These are phyloP conservation scores for Annulohypoxylon maeteangense DNA, from an alignment of 495 filamentous ascomycete species.

Conservation along the genomic window DNA sequence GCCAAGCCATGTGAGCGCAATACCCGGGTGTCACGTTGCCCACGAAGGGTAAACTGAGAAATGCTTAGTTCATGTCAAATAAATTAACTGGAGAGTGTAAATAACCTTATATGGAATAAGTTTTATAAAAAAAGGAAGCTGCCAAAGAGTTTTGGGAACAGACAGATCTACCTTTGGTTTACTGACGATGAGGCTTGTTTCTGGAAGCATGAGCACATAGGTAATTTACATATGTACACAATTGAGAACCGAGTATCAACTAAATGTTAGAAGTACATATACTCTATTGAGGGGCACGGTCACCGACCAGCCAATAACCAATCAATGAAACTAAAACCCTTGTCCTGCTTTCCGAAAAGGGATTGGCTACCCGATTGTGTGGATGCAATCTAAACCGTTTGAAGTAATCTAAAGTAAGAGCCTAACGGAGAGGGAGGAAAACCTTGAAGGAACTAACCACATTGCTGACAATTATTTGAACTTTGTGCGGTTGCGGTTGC, in stretches of 20 bases:
- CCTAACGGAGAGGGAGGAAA: slow-evolving; percentile 6
- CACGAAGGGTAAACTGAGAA: not conserved
- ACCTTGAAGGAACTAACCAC: not conserved
- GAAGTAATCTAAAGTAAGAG: not conserved
- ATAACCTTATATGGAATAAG: not conserved
- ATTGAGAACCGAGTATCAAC: not conserved
- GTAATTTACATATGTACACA: too few species aligned
- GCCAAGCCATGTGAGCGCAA: slow-evolving; percentile 21
- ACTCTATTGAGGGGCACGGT: not conserved
- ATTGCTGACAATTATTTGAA: slow-evolving; percentile 37
- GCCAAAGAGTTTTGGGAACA: not conserved
- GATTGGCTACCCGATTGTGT: slow-evolving; percentile 15
- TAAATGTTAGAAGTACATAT: not conserved
- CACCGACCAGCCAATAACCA: not conserved
- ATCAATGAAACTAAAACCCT: not conserved
- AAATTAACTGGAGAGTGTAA: not conserved
- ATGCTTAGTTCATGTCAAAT: not conserved
- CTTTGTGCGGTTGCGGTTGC: slow-evolving; percentile 19
- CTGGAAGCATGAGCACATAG: too few species aligned
- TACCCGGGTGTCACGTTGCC: slow-evolving; percentile 28
- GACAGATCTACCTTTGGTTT: not conserved
- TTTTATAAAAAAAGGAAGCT: not conserved
- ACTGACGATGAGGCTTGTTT: not conserved
- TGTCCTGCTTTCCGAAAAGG: slow-evolving; percentile 20
- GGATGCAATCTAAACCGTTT: slow-evolving; percentile 7